phyloP scores from a whole-genome alignment of 257 asterid genomes.

The Solanum sejunctum region DNA sequence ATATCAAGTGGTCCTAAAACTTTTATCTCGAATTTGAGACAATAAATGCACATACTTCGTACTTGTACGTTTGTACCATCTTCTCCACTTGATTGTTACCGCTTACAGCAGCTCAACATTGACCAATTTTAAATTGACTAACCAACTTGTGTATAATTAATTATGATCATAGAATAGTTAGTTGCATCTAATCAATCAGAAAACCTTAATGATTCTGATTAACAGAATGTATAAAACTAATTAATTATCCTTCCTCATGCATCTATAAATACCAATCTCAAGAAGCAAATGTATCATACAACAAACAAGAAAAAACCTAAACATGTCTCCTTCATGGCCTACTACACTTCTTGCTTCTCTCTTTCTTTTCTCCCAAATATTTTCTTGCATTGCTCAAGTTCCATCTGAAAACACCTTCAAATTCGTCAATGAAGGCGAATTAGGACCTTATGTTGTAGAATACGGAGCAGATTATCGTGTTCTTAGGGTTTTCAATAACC shows the following conservation, averaged over 20 bases:
- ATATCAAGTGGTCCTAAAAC: not conserved
- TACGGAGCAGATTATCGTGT: not conserved
- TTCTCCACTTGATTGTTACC: not conserved
- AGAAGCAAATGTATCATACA: not conserved
- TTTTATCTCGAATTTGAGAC: not conserved
- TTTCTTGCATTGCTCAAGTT: slow-evolving; percentile 5
- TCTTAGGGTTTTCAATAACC: not conserved
- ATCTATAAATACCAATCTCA: not conserved
- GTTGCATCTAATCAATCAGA: not conserved
- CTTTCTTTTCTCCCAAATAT: not conserved
- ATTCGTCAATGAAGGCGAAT: slow-evolving; percentile 7
- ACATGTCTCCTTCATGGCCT: not conserved
- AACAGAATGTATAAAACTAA: not conserved
- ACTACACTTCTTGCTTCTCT: not conserved
- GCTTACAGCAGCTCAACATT: not conserved
- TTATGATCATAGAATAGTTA: not conserved
- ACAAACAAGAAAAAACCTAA: not conserved
- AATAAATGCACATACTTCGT: not conserved
- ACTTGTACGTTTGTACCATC: no score
- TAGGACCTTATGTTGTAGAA: slow-evolving; percentile 7
- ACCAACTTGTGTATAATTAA: not conserved
- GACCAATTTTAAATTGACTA: not conserved
- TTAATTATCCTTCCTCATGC: not conserved
- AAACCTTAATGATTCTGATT: not conserved
- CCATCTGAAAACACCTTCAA: slow-evolving; percentile 4